phyloP scores from a whole-genome alignment of 2,329 filamentous ascomycete species.

The Fusarium pilosicola region DNA sequence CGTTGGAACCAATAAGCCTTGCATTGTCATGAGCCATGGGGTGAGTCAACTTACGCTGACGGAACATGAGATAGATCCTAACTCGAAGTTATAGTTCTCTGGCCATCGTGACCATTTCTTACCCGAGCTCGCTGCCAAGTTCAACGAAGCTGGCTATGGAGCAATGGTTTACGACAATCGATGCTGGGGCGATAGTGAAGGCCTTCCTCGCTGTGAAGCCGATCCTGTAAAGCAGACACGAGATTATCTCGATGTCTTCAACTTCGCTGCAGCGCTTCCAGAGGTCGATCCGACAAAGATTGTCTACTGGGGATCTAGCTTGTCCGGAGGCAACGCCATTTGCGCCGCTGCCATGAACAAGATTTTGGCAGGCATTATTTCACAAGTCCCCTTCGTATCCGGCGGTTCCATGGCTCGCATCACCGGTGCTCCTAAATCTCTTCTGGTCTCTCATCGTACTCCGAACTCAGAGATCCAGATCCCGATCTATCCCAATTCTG shows the following conservation, averaged over 20 bases:
- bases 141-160: background rate
- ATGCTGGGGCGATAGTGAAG: background rate
- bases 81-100: background rate
- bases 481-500: background rate
- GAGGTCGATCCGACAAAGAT: background rate
- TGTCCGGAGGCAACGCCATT: background rate
- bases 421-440: fast-evolving
- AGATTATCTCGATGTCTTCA: background rate
- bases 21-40: background rate
- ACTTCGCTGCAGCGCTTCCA: background rate
- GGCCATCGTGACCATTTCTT: background rate
- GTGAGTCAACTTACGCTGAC: fast-evolving
- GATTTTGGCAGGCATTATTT: background rate
- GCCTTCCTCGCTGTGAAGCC: background rate
- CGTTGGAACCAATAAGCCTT: background rate
- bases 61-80: fast-evolving
- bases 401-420: background rate
- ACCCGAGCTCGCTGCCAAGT: background rate
- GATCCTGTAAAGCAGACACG: background rate
- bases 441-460: fast-evolving
- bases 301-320: background rate
- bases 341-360: background rate
- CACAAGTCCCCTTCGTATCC: background rate
- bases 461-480: background rate
- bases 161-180: background rate